phyloP scores from a whole-genome alignment of 2,329 filamentous ascomycete species.

The Harringtonia aguacate region DNA sequence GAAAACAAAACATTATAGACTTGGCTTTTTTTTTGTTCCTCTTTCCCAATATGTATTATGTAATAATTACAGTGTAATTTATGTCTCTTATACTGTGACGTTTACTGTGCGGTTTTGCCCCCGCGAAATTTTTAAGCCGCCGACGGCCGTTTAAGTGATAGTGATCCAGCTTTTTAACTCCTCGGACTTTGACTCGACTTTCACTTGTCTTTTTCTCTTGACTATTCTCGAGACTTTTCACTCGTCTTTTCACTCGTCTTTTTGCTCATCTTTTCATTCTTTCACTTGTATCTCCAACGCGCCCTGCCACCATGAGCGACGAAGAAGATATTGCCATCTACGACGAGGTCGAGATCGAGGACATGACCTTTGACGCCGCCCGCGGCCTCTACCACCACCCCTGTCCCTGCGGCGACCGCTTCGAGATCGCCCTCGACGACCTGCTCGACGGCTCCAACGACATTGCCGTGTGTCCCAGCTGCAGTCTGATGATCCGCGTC shows the following conservation, averaged over 20 bases:
- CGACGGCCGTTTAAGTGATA: neutral
- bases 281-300: neutral
- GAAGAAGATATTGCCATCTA: conserved; percentile 65
- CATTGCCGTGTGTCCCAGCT: conserved; percentile 94
- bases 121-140: neutral
- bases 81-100: no score
- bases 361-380: conserved; percentile 81
- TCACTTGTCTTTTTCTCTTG: no score
- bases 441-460: conserved; percentile 74
- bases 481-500: conserved; percentile 90
- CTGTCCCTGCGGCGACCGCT: conserved; percentile 93
- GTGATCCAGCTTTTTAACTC: neutral
- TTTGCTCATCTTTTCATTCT: no score
- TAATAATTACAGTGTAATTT: no score
- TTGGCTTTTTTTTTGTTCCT: neutral
- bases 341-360: conserved; percentile 97
- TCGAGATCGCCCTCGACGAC: conserved; percentile 80
- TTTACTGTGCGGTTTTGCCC: no score
- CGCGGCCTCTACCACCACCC: conserved; percentile 91
- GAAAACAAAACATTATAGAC: neutral
- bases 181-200: no score
- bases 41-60: no score
- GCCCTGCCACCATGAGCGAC: conserved; percentile 47
- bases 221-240: no score
- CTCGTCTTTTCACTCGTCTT: no score